Conservation (phyloP, 495 filamentous ascomycete species). For the Daldinia decipiens region DNA sequence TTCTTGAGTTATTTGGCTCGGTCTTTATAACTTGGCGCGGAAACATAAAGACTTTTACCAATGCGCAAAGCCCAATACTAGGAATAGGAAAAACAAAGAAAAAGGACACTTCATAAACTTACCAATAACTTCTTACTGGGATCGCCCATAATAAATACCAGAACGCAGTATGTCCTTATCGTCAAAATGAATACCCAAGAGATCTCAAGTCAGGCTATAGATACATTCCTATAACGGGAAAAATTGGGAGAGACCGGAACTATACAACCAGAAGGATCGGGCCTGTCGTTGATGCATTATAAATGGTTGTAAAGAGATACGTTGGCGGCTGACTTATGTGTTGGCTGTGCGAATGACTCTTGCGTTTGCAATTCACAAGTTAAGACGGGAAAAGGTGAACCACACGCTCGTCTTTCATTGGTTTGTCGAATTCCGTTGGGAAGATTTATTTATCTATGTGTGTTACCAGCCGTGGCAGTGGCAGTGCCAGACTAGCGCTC, state of each 20-base stretch:
- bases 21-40: too few relatives aligned
- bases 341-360: not conserved
- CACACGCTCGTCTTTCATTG: slow-evolving; percentile 8
- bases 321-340: not conserved
- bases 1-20: not conserved
- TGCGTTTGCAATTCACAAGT: slow-evolving; percentile 11
- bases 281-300: slow-evolving; percentile 34
- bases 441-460: not conserved
- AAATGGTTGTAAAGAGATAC: not conserved
- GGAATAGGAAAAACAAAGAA: not conserved
- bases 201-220: slow-evolving; percentile 1
- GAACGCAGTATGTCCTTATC: not conserved
- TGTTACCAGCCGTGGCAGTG: not conserved
- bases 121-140: slow-evolving; percentile 34
- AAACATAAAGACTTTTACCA: not conserved
- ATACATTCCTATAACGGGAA: slow-evolving; percentile 14
- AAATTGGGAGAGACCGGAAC: slow-evolving; percentile 29
- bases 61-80: not conserved
- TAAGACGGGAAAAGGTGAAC: not conserved
- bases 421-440: slow-evolving; percentile 9
- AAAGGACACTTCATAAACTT: slow-evolving; percentile 5
- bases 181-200: slow-evolving; percentile 1
- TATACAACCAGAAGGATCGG: slow-evolving; percentile 18
- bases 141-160: slow-evolving; percentile 32
- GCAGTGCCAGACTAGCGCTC: not conserved